phyloP scores from a whole-genome alignment of 495 filamentous ascomycete genomes.

The Penicillium waksmanii region DNA sequence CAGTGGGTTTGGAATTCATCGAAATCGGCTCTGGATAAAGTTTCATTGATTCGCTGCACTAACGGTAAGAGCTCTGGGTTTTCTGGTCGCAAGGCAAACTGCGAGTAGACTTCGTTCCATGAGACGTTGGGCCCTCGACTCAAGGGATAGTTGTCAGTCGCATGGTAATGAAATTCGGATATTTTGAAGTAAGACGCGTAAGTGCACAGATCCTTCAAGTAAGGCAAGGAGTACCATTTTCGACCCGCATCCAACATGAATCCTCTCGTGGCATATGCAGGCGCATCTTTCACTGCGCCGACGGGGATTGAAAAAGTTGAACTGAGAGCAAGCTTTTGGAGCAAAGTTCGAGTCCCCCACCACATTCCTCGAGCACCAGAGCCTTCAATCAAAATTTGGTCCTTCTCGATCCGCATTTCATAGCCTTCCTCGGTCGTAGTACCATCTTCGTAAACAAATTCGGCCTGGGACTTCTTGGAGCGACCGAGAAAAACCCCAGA shows the following conservation, averaged over 20 bases:
- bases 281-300: conserved; percentile 44
- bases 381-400: conserved; percentile 44
- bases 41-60: conserved; percentile 52
- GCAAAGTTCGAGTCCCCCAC: conserved; percentile 58
- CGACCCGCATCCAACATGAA: conserved; percentile 59
- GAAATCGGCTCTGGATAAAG: conserved; percentile 50
- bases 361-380: conserved; percentile 56
- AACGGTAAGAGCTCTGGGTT: conserved; percentile 43
- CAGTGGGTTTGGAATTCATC: conserved; percentile 56
- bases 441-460: conserved; percentile 52
- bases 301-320: conserved; percentile 28
- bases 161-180: conserved; percentile 61
- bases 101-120: conserved; percentile 55
- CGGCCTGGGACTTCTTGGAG: neutral
- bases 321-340: conserved; percentile 50
- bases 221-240: conserved; percentile 58
- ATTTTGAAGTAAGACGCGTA: conserved; percentile 62
- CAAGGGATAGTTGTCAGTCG: conserved; percentile 60
- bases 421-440: conserved; percentile 53
- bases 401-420: conserved; percentile 34
- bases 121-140: conserved; percentile 55
- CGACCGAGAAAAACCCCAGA: conserved; percentile 42
- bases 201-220: conserved; percentile 59
- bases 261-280: conserved; percentile 52
- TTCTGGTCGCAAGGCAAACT: conserved; percentile 53